Evolutionary conservation across 75 land plant genomes (phyloP), one percentile per base, ranked within the genome.

Genomic region (Selaginella tamariscina): DNA sequence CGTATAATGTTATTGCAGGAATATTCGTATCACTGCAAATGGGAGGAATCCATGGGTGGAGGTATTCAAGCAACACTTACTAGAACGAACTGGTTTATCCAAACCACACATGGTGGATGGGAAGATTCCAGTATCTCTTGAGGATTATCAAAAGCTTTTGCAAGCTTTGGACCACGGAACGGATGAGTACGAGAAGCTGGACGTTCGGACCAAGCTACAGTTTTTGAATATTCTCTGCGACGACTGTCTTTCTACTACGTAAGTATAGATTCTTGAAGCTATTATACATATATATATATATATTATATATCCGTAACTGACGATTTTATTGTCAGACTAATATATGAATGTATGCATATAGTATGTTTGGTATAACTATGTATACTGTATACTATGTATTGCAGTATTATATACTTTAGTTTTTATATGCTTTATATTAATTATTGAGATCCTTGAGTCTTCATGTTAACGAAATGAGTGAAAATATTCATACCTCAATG

Each of bases 181-280:
- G 30, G 73, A 72, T n/a, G 76, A 65, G 33, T 88, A 88, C 76
- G 71, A 72, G 29, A 59, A 27, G 21, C 74, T 88, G 65, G 73
- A 75, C 23, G 24, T 68, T 29, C 68, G 77, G 2, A 75, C 66
- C 29, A 88, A 83, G 74, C 74, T 88, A 59, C 84, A 71, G 29
- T 74, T 88, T 1, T 72, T 88, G 8, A 83, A 75, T 54, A 73
- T 82, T 65, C 75, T 88, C 18, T 85, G 88, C 70, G 85, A 88
- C 73, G 88, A 88, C 65, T 59, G 77, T 68, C 85, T 88, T 69
- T 32, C 66, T 65, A 88, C 88, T 0, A 33, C 31, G 91, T 88
- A 88, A 33, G 83, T 30, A n/a, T 55, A 26, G 2, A 64, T 1
- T 70, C 32, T 32, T 20, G 68, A n/a, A 23, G 13, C 39, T 63